Percentiles rank a stretch among this genome's conserved stretches.
Conservation (phyloP, 2,329 filamentous ascomycete species). For the Magnaporthiopsis rhizophila region DNA sequence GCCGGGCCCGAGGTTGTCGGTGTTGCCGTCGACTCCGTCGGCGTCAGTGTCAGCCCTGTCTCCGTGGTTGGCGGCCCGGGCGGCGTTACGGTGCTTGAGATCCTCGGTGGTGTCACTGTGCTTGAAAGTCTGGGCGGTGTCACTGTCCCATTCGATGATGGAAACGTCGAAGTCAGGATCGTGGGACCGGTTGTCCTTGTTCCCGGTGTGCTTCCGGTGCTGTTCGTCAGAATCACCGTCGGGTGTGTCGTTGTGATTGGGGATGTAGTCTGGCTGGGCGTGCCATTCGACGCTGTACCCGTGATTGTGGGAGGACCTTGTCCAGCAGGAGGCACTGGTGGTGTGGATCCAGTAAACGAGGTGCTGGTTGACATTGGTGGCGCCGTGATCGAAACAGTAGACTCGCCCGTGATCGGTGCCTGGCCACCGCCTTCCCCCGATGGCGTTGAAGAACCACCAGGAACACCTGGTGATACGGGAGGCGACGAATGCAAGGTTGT, state of each 20-base stretch:
- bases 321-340: not conserved
- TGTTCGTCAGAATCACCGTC: not conserved
- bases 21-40: not conserved
- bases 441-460: not conserved
- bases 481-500: not conserved
- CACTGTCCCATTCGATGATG: not conserved
- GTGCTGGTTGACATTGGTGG: not conserved
- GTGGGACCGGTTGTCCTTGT: not conserved
- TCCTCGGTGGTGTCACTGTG: not conserved
- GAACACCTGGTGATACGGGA: not conserved
- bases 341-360: slow-evolving; percentile 5
- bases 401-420: not conserved
- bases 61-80: not conserved
- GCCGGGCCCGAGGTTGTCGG: not conserved
- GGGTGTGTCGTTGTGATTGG: not conserved
- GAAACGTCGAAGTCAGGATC: not conserved
- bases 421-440: not conserved
- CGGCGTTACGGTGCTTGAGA: slow-evolving; percentile 2
- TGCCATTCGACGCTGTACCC: not conserved
- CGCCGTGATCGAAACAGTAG: not conserved
- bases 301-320: not conserved
- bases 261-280: not conserved
- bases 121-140: not conserved
- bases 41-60: not conserved
- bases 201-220: not conserved